Evolutionary conservation across 2,329 filamentous ascomycete genomes (phyloP).

Genomic region (Elsinoe australis): DNA sequence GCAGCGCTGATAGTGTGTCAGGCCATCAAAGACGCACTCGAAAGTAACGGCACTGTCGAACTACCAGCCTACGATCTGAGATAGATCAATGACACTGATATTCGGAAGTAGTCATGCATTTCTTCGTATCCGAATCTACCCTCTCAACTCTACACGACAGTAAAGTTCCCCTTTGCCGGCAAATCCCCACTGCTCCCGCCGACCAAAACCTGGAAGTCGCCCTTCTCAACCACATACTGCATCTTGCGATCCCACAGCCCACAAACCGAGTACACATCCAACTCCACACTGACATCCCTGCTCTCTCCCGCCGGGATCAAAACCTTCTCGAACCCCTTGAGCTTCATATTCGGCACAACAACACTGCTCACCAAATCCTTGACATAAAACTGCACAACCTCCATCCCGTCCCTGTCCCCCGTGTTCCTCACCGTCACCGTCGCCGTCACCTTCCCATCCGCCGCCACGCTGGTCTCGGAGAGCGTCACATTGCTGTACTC

Average conservation of each 20-base stretch:
- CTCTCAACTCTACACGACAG: conserved; percentile 36
- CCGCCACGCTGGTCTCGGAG: conserved; percentile 41
- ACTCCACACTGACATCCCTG: conserved; percentile 44
- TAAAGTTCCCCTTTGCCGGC: conserved; percentile 50
- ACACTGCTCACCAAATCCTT: conserved; percentile 55
- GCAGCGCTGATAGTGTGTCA: too few relatives aligned
- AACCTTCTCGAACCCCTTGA: conserved; percentile 63
- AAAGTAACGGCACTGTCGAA: too few relatives aligned
- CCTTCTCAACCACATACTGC: conserved; percentile 67
- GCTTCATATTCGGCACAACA: conserved; percentile 55
- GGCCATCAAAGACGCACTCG: too few relatives aligned
- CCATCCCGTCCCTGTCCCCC: conserved; percentile 49
- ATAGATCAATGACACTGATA: too few relatives aligned
- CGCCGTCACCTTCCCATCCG: conserved; percentile 49
- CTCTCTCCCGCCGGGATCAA: conserved; percentile 53
- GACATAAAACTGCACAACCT: conserved; percentile 63
- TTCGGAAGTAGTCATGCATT: too few relatives aligned
- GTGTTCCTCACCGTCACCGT: conserved; percentile 57
- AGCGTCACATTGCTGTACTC: conserved; percentile 49
- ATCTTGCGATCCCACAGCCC: conserved; percentile 53
- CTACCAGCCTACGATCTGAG: too few relatives aligned
- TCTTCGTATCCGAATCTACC: too few relatives aligned
- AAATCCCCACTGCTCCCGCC: conserved; percentile 53
- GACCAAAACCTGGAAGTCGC: conserved; percentile 56
- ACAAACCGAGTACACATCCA: conserved; percentile 42